Percentiles rank a stretch among this genome's conserved stretches.
These are phyloP conservation scores for Camellia sinensis DNA, from an alignment of 148 eudicot genomes.

Conservation along the genomic window DNA sequence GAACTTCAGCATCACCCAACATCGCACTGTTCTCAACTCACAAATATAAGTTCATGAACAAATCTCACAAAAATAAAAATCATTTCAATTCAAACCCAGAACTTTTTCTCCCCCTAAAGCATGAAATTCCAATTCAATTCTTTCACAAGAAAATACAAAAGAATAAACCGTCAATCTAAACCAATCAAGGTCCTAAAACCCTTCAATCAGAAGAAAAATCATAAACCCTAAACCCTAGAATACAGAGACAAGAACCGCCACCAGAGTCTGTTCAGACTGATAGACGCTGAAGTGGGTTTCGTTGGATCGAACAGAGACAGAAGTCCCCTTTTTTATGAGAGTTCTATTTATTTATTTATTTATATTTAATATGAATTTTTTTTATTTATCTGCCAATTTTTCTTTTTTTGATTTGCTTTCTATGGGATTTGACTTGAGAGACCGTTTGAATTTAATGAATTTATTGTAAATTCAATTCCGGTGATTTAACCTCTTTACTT, in stretches of 20 bases:
- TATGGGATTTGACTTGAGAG: too few relatives aligned
- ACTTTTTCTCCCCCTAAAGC: not conserved
- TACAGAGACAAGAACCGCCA: not conserved
- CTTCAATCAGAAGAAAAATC: not conserved
- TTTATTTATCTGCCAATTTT: too few relatives aligned
- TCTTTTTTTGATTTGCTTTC: too few relatives aligned
- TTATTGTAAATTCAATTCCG: too few relatives aligned
- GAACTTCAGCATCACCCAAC: conserved; percentile 46
- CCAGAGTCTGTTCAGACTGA: not conserved
- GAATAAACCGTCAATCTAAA: not conserved
- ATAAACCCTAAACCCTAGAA: not conserved
- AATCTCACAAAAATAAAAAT: not conserved
- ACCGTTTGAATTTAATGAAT: too few relatives aligned
- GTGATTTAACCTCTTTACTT: too few relatives aligned
- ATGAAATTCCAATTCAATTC: not conserved
- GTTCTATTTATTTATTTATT: too few relatives aligned
- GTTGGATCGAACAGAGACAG: too few relatives aligned
- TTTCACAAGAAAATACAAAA: not conserved
- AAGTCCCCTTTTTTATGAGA: too few relatives aligned
- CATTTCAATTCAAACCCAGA: not conserved
- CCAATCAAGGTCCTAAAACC: not conserved
- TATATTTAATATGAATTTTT: too few relatives aligned
- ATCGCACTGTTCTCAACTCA: conserved; percentile 28
- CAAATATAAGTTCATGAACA: too few relatives aligned
- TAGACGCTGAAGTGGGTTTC: not conserved